Evolutionary conservation across 1,284 basidiomycete species (phyloP), one percentile per base, ranked within the genome.

Genomic region (Pascua guehoae): DNA sequence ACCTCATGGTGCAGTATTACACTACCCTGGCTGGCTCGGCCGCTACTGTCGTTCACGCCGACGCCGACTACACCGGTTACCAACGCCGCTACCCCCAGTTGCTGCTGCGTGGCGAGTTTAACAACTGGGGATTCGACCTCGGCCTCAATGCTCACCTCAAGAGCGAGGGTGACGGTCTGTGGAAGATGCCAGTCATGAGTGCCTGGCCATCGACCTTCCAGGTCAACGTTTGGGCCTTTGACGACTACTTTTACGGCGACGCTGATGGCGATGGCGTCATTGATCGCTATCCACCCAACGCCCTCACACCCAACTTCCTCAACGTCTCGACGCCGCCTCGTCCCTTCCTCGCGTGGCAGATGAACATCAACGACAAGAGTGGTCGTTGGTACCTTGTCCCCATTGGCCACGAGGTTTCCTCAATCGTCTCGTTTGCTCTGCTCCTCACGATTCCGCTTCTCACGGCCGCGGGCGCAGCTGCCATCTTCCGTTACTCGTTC

Each of bases 401-500:
- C 42, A 86, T 89, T 57, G 91, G 91, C 45, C 81, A 91, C 68
- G 84, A 88, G 36, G 81, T 81, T 15, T 83, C 92, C 39, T 90
- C 86, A 37, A 89, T 87, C 39, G 85, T 88, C 76, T 88, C 90
- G 82, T 95, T 88, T 71, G 89, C 86, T 2, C 82, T 94, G 38
- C 81, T 94, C 47, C 80, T 89, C 44, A 71, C 84, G 41, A 89
- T 94, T 60, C 91, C 91, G 8, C 77, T 92, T 63, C 83, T 93
- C 74, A 93, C 91, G 17, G 91, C 85, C 60, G 82, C 85, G 14
- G 80, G 89, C 53, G 89, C 91, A 5, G 89, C 91, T 40, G 73
- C 86, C 53, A 78, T 91, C 77, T 95, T 95, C 84, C 89, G 91
- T 84, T 91, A 88, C 86, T 87, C 88, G 12, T 95, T 95, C 83